These are phyloP conservation scores for Ophiocordyceps camponoti-saundersi DNA, from an alignment of 2,329 filamentous ascomycete species.

Conservation along the genomic window DNA sequence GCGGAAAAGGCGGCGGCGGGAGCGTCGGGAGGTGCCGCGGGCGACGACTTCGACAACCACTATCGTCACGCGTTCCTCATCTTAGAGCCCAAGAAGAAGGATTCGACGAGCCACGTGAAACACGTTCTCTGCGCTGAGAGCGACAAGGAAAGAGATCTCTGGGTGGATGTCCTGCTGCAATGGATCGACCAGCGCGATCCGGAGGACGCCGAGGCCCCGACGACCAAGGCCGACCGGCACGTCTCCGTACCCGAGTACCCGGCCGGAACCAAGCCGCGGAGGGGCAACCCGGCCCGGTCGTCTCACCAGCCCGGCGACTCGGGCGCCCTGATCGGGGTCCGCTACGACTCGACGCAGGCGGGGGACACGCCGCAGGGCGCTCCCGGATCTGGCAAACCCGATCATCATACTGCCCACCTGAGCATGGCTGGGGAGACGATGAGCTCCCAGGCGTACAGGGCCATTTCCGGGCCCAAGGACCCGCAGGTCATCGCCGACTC, in stretches of 20 bases:
- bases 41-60: slow-evolving; percentile 76
- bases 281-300: slow-evolving; percentile 13
- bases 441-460: slow-evolving; percentile 23
- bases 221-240: slow-evolving; percentile 19
- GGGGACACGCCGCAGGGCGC: slow-evolving; percentile 30
- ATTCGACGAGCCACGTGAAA: slow-evolving; percentile 71
- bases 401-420: slow-evolving; percentile 12
- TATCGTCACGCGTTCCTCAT: slow-evolving; percentile 94
- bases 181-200: slow-evolving; percentile 67
- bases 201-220: slow-evolving; percentile 24
- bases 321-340: slow-evolving; percentile 37
- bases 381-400: slow-evolving; percentile 15
- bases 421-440: slow-evolving; percentile 16
- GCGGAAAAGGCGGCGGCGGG: slow-evolving; percentile 8
- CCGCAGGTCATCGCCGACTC: slow-evolving; percentile 69
- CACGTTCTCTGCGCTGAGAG: slow-evolving; percentile 94
- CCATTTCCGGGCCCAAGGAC: slow-evolving; percentile 74
- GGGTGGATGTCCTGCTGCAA: slow-evolving; percentile 78
- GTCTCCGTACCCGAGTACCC: slow-evolving; percentile 14
- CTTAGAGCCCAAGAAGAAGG: slow-evolving; percentile 90
- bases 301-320: slow-evolving; percentile 20
- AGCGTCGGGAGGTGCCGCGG: slow-evolving; percentile 5
- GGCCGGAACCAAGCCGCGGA: slow-evolving; percentile 11
- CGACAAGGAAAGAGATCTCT: slow-evolving; percentile 78
- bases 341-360: slow-evolving; percentile 38